Base-by-base conservation (phyloP, 176 grass and related monocot species). In the Phoenix roebelenii region DNA sequence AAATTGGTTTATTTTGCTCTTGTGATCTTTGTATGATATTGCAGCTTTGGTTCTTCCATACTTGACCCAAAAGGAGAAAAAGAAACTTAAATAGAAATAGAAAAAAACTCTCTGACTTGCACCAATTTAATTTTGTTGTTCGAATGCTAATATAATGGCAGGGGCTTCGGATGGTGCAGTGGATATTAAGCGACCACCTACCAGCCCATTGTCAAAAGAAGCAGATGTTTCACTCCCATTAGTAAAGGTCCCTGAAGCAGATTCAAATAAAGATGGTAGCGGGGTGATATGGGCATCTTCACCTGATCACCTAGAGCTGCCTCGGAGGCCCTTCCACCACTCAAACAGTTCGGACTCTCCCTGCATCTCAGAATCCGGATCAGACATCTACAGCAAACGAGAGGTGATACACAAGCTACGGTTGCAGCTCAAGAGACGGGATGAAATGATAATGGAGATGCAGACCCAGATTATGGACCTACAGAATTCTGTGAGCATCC, bases 381-480 rank as follows among this genome's bases (percentile, higher is more conserved):
- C 80, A 52, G 80, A 83, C 50, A 72, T 77, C 62, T 83, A 83
- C 52, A 61, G 58, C 60, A 77, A 83, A 56, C 59, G 80, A 50
- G 73, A 83, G 68, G 80, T 83, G 18, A 83, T 83, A 67, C 74
- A 83, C 44, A 83, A 76, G 50, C 68, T 77, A 20, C 65, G 80
- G 51, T 67, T 67, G 52, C 80, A 83, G 50, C 68, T 83, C 16
- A 60, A 77, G 60, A 83, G 80, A 71, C 68, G 80, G 60, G 80
- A 83, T 24, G 80, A 83, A 54, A 83, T 77, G 80, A 83, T 83
- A 55, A 65, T 73, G 54, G 80, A 83, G 62, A 83, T 83, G 80
- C 80, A 83, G 58, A 29, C 50, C 16, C 80, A 77, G 54, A 77
- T 83, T 16, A 35, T 64, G 60, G 80, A 83, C 3, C 68, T 83